phyloP scores from a whole-genome alignment of 805 yeast species.

The Wickerhamia fluorescens region DNA sequence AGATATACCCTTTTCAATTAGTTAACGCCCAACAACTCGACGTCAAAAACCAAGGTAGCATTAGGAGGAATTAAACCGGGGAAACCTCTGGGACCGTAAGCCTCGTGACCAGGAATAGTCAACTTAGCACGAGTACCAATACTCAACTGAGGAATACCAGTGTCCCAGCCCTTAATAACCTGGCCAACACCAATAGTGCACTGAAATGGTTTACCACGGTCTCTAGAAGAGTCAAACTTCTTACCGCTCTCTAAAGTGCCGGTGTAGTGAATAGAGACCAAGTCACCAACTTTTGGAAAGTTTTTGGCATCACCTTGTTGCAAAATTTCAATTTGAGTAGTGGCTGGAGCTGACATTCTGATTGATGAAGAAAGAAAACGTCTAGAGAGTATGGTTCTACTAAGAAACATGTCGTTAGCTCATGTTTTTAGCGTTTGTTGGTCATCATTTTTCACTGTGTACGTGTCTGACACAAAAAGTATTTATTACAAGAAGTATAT shows the following conservation, averaged over 20 bases:
- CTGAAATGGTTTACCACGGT: constrained; percentile 93
- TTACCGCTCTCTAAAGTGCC: constrained; percentile 95
- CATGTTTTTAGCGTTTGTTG: too few relatives aligned
- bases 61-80: constrained; percentile 96
- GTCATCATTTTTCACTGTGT: too few relatives aligned
- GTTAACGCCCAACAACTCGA: constrained; percentile 58
- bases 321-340: constrained; percentile 35
- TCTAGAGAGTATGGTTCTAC: too few relatives aligned
- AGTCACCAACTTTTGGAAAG: constrained; percentile 83
- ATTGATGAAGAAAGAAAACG: constrained; percentile 1
- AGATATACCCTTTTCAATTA: too few relatives aligned
- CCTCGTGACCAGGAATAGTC: constrained; percentile 89
- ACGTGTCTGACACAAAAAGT: too few relatives aligned
- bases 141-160: constrained; percentile 85
- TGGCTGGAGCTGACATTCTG: constrained; percentile 32
- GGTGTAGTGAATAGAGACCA: constrained; percentile 89
- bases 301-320: constrained; percentile 75
- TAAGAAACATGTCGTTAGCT: too few relatives aligned
- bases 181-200: constrained; percentile 92
- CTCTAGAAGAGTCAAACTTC: constrained; percentile 92
- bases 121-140: constrained; percentile 89
- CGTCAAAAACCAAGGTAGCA: constrained; percentile 85
- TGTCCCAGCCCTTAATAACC: constrained; percentile 96
- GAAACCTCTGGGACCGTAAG: constrained; percentile 91
- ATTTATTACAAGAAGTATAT: too few relatives aligned